Evolutionary conservation across 371 early-diverging fungal genomes (phyloP), one percentile per base, ranked within the genome.

Genomic region (Mucor mucedo): DNA sequence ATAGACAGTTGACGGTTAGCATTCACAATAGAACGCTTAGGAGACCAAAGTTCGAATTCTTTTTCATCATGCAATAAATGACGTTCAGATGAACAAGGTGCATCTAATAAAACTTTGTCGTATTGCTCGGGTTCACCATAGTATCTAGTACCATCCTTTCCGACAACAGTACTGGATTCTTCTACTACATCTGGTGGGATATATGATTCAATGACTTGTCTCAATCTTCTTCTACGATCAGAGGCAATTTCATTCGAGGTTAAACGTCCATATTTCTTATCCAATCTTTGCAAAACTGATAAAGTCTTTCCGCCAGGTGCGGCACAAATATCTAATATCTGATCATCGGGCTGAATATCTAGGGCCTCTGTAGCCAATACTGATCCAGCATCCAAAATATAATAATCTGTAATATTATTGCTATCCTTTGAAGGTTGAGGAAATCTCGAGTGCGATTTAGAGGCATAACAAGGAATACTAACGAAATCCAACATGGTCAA

Each of bases 321-420:
- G 30, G 86, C 92, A 68, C 94, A 93, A 21, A 94, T 70, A 68
- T 94, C 93, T 32, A 94, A 77, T 0, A 94, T 88, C 58, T 91
- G 88, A 60, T 94, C 89, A 33, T 86, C 79, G 0, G 86, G 84
- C 29, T 84, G 66, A 5, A 89, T 74, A 5, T 80, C 82, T 6
- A 93, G 70, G 0, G 92, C 89, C 4, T 76, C 73, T 6, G 78
- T 78, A 67, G 91, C 63, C 0, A 91, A 67, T 4, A 88, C 89
- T 0, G 90, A 91, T 13, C 87, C 85, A 11, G 91, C 83, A 62
- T 93, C 93, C 57, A 93, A 53, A 47, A 82, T 76, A 61, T 87
- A 88, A 60, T 85, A 79, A 35, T 82, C 79, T 0, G 70, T 73
- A 27, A 82, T 41, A 27, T 72, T 70, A 13, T 52, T 33, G 28